Percentiles rank a stretch among this genome's conserved stretches.
phyloP scores from a whole-genome alignment of 106 monocot genomes.

The Vanilla planifolia region DNA sequence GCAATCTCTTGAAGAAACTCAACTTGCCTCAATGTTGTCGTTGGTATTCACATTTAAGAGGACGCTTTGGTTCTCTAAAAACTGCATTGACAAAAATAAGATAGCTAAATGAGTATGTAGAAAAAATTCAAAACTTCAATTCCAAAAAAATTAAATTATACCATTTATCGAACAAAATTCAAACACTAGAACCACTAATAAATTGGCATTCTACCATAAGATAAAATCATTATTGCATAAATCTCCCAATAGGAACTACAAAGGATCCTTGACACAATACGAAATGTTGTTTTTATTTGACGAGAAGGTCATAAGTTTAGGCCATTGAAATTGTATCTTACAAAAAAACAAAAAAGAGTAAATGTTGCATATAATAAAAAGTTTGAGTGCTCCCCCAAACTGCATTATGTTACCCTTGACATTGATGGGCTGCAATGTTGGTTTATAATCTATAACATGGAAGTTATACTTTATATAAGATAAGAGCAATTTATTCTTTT shows the following conservation, averaged over 20 bases:
- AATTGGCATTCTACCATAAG: neutral
- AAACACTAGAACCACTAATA: neutral
- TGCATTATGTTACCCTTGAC: too few species aligned
- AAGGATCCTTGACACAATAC: neutral
- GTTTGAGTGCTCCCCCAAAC: too few species aligned
- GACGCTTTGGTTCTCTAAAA: slow-evolving; percentile 36
- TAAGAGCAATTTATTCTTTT: too few species aligned
- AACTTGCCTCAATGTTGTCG: slow-evolving; percentile 38
- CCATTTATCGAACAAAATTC: neutral
- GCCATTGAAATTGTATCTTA: too few species aligned
- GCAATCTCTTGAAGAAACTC: neutral
- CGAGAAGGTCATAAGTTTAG: too few species aligned
- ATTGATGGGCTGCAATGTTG: too few species aligned
- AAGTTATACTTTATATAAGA: too few species aligned
- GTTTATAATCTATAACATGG: too few species aligned
- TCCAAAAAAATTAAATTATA: neutral
- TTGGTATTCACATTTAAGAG: slow-evolving; percentile 31
- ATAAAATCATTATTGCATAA: neutral
- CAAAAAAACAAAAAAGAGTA: neutral
- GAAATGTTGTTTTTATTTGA: too few species aligned
- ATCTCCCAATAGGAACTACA: too few species aligned
- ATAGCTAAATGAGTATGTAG: neutral
- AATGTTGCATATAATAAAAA: too few species aligned
- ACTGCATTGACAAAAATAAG: slow-evolving; percentile 21
- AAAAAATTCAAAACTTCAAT: neutral